Evolutionary conservation across 2,329 filamentous ascomycete species (phyloP), one percentile per base, ranked within the genome.

Genomic region (Diplodia scrobiculata): DNA sequence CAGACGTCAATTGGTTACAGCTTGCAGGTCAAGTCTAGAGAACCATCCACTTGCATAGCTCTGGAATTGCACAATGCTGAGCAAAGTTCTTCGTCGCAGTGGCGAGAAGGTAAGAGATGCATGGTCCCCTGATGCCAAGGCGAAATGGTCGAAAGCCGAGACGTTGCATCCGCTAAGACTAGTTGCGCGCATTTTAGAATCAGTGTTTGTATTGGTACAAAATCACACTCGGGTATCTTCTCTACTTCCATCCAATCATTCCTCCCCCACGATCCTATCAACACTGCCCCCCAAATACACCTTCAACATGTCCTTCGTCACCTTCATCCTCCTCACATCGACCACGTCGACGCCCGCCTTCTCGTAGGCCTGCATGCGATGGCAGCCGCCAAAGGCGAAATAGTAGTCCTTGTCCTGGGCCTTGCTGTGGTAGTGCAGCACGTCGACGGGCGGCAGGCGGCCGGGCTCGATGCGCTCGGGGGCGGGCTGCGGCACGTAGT

Each of bases 301-400:
- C 64, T 68, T 68, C 64, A 68, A 41, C 67, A 66, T 66, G 1
- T 27, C 29, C 65, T 66, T 66, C 19, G 64, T 66, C 32, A 68
- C 67, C 54, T 66, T 68, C 32, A 66, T 25, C 11, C 66, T 50
- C 54, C 60, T 9, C 51, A 55, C 63, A 25, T 66, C 63, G 11
- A 68, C 67, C 11, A 66, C 52, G 29, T 68, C 47, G 3, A 17
- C 21, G 0, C 64, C 67, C 2, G 64, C 53, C 54, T 66, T 66
- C 10, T 66, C 64, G 50, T 68, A 68, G 9, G 67, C 67, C 41
- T 66, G 64, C 47, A 68, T 34, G 25, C 67, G 63, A 19, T 68
- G 67, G 25, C 67, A 68, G 13, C 63, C 63, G 50, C 67, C 67
- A 21, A 68, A 66, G n/a, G 67, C 67, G 34, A 68, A 68, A n/a